Evolutionary conservation across 345 rosid genomes (phyloP).

Genomic region (Aquilaria malaccensis): DNA sequence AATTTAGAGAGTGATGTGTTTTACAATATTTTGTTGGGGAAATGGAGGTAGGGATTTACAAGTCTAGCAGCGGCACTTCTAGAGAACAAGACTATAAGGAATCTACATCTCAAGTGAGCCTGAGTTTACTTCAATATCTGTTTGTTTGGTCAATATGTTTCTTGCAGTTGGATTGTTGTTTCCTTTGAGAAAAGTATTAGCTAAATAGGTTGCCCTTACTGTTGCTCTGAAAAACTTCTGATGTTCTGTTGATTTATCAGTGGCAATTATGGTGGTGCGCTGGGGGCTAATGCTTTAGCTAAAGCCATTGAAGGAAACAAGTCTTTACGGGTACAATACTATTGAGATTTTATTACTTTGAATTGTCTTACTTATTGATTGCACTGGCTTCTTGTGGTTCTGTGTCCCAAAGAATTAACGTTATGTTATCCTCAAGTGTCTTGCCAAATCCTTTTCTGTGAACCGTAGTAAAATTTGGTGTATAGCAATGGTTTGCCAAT

Average conservation of each 20-base stretch:
- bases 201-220: conserved; percentile 4
- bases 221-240: conserved; percentile 12
- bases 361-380: conserved; percentile 5
- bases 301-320: conserved; percentile 92
- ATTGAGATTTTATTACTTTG: background rate
- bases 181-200: conserved; percentile 10
- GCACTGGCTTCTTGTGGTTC: conserved; percentile 5
- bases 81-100: conserved; percentile 59
- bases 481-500: too few species aligned
- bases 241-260: conserved; percentile 34
- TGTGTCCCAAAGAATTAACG: background rate
- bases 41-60: conserved; percentile 88
- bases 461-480: background rate
- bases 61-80: conserved; percentile 82
- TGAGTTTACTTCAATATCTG: conserved; percentile 6
- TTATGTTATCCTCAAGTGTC: background rate
- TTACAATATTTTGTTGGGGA: conserved; percentile 13
- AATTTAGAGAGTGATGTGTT: conserved; percentile 14
- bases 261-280: conserved; percentile 94
- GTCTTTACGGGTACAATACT: conserved; percentile 54
- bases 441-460: too few species aligned
- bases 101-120: conserved; percentile 83
- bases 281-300: conserved; percentile 92
- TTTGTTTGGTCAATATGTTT: conserved; percentile 5
- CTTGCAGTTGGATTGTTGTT: conserved; percentile 4